Evolutionary conservation across 768 basidiomycete species (phyloP).

Genomic region (Trametes coccinea): DNA sequence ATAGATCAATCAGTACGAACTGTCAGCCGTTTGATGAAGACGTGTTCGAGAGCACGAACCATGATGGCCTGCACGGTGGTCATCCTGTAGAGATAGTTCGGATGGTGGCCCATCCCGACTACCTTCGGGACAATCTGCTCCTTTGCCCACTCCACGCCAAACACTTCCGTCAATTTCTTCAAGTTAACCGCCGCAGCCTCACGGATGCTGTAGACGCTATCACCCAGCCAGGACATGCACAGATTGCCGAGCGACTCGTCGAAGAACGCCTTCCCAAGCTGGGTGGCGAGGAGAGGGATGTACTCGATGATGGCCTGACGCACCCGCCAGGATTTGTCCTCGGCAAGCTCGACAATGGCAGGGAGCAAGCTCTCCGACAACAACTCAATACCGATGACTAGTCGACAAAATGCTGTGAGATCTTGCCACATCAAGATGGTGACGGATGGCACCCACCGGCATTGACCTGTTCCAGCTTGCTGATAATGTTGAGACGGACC

Average conservation of each 20-base stretch:
- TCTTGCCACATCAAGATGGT: constrained; percentile 8
- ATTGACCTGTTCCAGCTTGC: constrained; percentile 96
- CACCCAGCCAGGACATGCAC: constrained; percentile 99
- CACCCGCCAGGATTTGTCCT: constrained; percentile 99
- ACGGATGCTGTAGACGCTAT: constrained; percentile 97
- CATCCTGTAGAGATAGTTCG: constrained; percentile 97
- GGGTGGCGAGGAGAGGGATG: constrained; percentile 97
- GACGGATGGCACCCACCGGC: constrained; percentile 49
- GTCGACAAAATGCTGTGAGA: constrained; percentile 1
- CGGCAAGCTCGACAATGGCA: constrained; percentile 95
- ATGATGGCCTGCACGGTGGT: constrained; percentile 98
- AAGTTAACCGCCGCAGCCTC: constrained; percentile 98
- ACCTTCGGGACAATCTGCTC: constrained; percentile 94
- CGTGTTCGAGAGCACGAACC: constrained; percentile 47
- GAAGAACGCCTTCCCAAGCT: constrained; percentile 95
- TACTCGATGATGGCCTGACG: constrained; percentile 99
- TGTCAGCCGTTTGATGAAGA: constrained; percentile 9
- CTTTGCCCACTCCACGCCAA: constrained; percentile 97
- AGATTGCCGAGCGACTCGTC: constrained; percentile 95
- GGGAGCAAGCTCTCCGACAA: constrained; percentile 94
- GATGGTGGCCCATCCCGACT: constrained; percentile 94
- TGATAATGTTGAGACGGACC: constrained; percentile 95
- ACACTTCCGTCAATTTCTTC: constrained; percentile 96
- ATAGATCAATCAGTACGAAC: constrained; percentile 8
- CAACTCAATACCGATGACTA: constrained; percentile 97